These are phyloP conservation scores for Silene vulgaris DNA, from an alignment of 179 eudicot species.

Conservation along the genomic window DNA sequence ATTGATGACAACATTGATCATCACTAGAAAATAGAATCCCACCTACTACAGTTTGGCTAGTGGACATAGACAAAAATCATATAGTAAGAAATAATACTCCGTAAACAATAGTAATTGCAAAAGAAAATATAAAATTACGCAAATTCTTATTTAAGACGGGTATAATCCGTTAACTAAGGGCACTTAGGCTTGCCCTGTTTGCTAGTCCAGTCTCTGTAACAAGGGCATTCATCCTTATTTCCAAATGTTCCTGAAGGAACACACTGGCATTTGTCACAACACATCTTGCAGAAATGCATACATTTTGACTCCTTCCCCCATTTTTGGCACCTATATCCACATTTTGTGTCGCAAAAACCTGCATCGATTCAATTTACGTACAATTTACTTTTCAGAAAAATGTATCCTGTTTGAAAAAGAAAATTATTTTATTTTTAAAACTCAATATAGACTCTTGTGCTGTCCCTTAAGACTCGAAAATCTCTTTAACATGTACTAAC, in stretches of 20 bases:
- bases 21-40: no score
- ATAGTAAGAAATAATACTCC: background rate
- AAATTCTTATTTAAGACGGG: no score
- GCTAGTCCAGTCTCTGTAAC: conserved; percentile 32
- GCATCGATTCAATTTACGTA: background rate
- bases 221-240: conserved; percentile 30
- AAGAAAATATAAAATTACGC: no score
- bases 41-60: no score
- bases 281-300: conserved; percentile 32
- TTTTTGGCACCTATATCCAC: conserved; percentile 25
- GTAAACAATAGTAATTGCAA: background rate
- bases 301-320: conserved; percentile 30
- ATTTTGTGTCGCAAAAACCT: conserved; percentile 27
- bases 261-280: conserved; percentile 32
- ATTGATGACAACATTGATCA: no score
- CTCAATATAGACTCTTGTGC: no score
- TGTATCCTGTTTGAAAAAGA: no score
- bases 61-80: no score
- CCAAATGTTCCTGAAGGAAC: conserved; percentile 35
- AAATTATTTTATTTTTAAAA: no score
- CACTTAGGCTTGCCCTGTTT: conserved; percentile 37
- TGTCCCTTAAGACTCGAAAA: no score
- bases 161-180: conserved; percentile 20
- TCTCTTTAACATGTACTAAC: no score
- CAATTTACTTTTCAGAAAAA: no score